Evolutionary conservation across 202 grass and related monocot species (phyloP), one percentile per base, ranked within the genome.

Genomic region (Sporobolus alterniflorus): DNA sequence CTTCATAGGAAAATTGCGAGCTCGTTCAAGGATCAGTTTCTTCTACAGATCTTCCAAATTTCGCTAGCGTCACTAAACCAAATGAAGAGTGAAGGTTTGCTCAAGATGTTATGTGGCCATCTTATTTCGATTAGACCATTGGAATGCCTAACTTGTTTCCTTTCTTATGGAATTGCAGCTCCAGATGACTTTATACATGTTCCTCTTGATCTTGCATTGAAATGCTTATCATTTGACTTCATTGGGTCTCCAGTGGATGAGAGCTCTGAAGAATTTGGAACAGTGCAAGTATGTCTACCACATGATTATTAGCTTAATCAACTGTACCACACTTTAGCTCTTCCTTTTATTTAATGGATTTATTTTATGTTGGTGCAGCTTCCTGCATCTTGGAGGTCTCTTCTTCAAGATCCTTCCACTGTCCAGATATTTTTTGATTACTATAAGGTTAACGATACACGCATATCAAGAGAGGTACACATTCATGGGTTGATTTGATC

Each of bases 201-300:
- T 63, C 89, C 91, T 89, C 83, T 99, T 81, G 93, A 94, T 5
- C 96, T 99, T 85, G 81, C 96, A 69, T 85, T 99, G 80, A 94
- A 84, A 83, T 99, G 96, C 81, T 89, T 99, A 84, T 99, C 96
- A 79, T 99, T 91, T 82, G 96, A 99, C 69, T 99, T 99, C 77
- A 86, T 94, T 83, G 96, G 96, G 73, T 96, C 91, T 84, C 92
- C 96, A 57, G 85, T 99, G 75, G 96, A 99, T 69, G 96, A 99
- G 92, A 99, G 96, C 75, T 99, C 96, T 68, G 96, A 99, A 73
- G 96, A 99, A 73, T 99, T 99, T 90, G 96, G 96, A 64, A 94
- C 96, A 6, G 89, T 99, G 17, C 96, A 99, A 93, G 96, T 94
- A 90, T 85, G 85, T 75, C 82, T 29, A 28, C 74, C 71, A 41